Percentiles rank a stretch among this genome's conserved stretches.
Conservation (phyloP, 441 rosid species). For the Caryocar brasiliense region DNA sequence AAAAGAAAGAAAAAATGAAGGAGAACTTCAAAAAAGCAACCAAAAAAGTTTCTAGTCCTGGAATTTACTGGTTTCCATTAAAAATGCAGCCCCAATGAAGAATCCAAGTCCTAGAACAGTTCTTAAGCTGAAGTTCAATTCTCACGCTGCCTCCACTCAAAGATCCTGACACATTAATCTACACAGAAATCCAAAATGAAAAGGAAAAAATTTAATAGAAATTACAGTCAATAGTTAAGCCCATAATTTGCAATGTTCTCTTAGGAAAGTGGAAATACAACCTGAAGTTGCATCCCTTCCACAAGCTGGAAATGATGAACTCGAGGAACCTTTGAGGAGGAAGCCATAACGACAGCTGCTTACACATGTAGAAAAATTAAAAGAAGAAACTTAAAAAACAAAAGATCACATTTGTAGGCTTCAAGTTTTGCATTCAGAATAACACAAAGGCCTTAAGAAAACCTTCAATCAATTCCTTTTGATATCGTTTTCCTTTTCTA, state of each 20-base stretch:
- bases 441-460: too few relatives aligned
- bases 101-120: conserved; percentile 48
- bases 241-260: not conserved
- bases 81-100: conserved; percentile 60
- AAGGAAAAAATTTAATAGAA: not conserved
- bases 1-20: not conserved
- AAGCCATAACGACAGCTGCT: conserved; percentile 34
- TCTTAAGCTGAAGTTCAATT: conserved; percentile 51
- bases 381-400: not conserved
- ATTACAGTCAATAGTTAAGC: not conserved
- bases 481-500: too few relatives aligned
- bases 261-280: conserved; percentile 11
- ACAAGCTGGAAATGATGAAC: conserved; percentile 42
- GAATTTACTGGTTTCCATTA: conserved; percentile 40
- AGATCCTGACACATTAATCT: conserved; percentile 45
- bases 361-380: not conserved
- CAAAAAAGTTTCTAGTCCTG: conserved; percentile 4
- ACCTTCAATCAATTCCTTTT: too few relatives aligned
- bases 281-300: conserved; percentile 59
- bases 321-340: conserved; percentile 24
- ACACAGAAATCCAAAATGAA: not conserved
- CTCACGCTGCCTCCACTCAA: conserved; percentile 39
- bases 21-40: not conserved
- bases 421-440: too few relatives aligned
- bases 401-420: not conserved